Conservation (phyloP, 139 green algal species). For the Micractinium conductrix region DNA sequence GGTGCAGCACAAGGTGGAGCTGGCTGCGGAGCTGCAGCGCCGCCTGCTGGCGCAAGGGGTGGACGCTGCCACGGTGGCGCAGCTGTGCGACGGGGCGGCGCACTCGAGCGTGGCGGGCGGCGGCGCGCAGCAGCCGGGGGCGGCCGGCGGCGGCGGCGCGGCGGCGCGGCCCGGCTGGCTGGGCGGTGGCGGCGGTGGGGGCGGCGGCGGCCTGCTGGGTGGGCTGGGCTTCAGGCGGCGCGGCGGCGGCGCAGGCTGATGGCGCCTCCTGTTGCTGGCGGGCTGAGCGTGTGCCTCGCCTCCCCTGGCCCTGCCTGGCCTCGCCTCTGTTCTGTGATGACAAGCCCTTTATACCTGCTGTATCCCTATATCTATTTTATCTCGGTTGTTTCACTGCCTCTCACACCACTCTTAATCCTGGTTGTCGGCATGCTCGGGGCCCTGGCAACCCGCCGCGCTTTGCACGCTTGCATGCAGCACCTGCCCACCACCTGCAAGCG, state of each 20-base stretch:
- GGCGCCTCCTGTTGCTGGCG: neutral
- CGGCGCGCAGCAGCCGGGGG: neutral
- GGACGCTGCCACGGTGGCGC: neutral
- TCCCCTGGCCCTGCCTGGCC: too few relatives aligned
- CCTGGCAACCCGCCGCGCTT: too few relatives aligned
- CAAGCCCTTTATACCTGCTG: neutral
- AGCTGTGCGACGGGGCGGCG: slow-evolving; percentile 8
- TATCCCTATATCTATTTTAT: too few relatives aligned
- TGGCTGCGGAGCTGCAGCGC: slow-evolving; percentile 16
- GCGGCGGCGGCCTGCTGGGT: slow-evolving; percentile 1
- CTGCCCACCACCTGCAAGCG: too few relatives aligned
- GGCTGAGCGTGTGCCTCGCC: too few relatives aligned
- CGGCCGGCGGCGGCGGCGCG: neutral
- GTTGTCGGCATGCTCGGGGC: too few relatives aligned
- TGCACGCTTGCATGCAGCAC: too few relatives aligned
- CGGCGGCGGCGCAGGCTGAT: neutral
- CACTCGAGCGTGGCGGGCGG: neutral
- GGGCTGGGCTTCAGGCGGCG: slow-evolving; percentile 18
- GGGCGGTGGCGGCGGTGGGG: neutral
- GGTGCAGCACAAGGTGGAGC: neutral
- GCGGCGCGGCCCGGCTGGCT: neutral
- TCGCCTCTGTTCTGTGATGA: neutral
- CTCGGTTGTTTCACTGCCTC: neutral
- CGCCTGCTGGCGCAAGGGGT: neutral
- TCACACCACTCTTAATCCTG: neutral